phyloP scores from a whole-genome alignment of 1,284 basidiomycete species.

The Malassezia yamatoensis region DNA sequence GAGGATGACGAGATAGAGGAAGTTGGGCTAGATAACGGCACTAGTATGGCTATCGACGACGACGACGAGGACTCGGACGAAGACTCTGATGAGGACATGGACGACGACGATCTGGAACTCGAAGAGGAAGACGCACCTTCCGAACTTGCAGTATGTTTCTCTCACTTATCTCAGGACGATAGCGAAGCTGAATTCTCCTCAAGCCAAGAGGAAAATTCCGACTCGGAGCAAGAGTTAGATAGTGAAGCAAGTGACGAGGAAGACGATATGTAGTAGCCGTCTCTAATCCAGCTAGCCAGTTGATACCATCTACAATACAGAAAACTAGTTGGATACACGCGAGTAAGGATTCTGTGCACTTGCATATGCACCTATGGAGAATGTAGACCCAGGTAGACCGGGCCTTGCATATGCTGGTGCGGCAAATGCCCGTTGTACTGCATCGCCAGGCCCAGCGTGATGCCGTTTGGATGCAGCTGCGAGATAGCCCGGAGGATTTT shows the following conservation, averaged over 20 bases:
- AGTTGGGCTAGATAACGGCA: slow-evolving; percentile 23
- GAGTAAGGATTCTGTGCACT: not conserved
- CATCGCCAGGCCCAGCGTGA: not conserved
- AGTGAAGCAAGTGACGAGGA: not conserved
- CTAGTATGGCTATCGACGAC: slow-evolving; percentile 26
- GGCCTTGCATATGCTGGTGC: not conserved
- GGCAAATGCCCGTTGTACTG: slow-evolving; percentile 1
- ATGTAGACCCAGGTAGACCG: not conserved
- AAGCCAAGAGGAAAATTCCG: slow-evolving; percentile 4
- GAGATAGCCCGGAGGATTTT: not conserved
- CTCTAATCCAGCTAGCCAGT: not conserved
- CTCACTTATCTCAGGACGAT: slow-evolving; percentile 22
- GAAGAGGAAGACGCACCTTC: slow-evolving; percentile 25
- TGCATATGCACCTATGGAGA: not conserved
- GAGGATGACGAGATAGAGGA: slow-evolving; percentile 28
- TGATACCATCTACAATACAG: slow-evolving; percentile 7
- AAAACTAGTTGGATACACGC: not conserved
- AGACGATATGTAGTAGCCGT: not conserved
- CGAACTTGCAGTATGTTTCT: slow-evolving; percentile 3
- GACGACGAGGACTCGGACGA: slow-evolving; percentile 17
- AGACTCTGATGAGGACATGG: slow-evolving; percentile 9
- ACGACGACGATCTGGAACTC: slow-evolving; percentile 14
- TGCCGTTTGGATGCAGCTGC: not conserved
- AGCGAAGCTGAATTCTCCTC: not conserved
- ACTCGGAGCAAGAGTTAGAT: not conserved